Evolutionary conservation across 176 grass and related monocot genomes (phyloP).

Genomic region (Carex cristatella): DNA sequence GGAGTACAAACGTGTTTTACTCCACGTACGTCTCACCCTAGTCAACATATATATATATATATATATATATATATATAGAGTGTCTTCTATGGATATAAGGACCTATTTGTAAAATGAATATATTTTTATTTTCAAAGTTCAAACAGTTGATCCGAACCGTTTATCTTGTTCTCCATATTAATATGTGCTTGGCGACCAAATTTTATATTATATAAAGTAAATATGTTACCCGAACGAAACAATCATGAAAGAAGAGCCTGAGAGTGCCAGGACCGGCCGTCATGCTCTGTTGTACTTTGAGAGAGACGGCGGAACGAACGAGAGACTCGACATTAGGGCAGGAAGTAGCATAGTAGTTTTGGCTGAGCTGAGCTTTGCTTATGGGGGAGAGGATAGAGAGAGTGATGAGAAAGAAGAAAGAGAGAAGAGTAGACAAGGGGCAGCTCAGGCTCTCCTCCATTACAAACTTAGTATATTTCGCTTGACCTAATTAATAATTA

Average conservation of each 20-base stretch:
- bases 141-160: too few relatives aligned
- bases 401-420: neutral
- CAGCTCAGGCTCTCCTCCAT: neutral
- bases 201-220: too few relatives aligned
- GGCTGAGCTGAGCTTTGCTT: constrained; percentile 41
- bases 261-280: constrained; percentile 68
- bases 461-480: neutral
- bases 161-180: too few relatives aligned
- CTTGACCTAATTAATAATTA: too few relatives aligned
- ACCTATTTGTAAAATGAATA: too few relatives aligned
- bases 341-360: constrained; percentile 53
- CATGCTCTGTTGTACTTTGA: constrained; percentile 61
- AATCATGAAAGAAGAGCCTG: constrained; percentile 81
- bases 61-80: too few relatives aligned
- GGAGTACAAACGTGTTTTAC: too few relatives aligned
- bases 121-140: too few relatives aligned
- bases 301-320: constrained; percentile 50
- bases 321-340: constrained; percentile 62
- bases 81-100: too few relatives aligned
- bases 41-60: too few relatives aligned
- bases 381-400: neutral
- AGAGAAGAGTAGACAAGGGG: neutral
- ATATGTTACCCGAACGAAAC: constrained; percentile 49
- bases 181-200: too few relatives aligned
- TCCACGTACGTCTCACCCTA: too few relatives aligned